These are phyloP conservation scores for Gynandropsis gynandra DNA, from an alignment of 345 rosid genomes.

Conservation along the genomic window DNA sequence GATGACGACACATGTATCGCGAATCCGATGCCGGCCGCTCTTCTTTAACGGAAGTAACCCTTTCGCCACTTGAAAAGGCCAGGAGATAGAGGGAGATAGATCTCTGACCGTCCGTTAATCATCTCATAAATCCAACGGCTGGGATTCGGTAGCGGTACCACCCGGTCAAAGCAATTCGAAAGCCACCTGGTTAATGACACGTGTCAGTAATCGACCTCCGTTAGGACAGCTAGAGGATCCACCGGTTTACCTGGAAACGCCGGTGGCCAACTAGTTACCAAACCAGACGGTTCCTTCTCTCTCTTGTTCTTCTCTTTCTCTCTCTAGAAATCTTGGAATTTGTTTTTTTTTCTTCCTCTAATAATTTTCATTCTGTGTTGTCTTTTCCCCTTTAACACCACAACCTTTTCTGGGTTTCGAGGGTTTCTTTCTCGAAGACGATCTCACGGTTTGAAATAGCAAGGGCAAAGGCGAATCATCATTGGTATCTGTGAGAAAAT, in stretches of 20 bases:
- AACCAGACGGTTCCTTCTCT: conserved; percentile 23
- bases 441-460: conserved; percentile 3
- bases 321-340: conserved; percentile 19
- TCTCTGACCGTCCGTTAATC: conserved; percentile 2
- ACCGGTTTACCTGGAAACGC: conserved; percentile 59
- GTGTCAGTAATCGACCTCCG: conserved; percentile 22
- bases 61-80: conserved; percentile 12
- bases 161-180: conserved; percentile 24
- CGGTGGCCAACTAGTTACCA: conserved; percentile 57
- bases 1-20: too few relatives aligned
- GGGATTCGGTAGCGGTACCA: conserved; percentile 29
- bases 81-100: not conserved
- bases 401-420: conserved; percentile 16
- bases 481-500: conserved; percentile 19
- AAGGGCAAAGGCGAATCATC: conserved; percentile 12
- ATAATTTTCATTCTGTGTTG: conserved; percentile 18
- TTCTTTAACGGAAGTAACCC: conserved; percentile 24
- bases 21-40: too few relatives aligned
- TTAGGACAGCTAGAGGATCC: conserved; percentile 37
- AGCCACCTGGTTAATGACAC: conserved; percentile 32
- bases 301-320: too few relatives aligned
- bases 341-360: conserved; percentile 23
- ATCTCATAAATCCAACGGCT: conserved; percentile 44
- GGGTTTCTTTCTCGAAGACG: conserved; percentile 18
- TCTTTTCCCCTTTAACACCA: conserved; percentile 20